These are phyloP conservation scores for Pulveroboletus ravenelii DNA, from an alignment of 768 basidiomycete species.

Conservation along the genomic window DNA sequence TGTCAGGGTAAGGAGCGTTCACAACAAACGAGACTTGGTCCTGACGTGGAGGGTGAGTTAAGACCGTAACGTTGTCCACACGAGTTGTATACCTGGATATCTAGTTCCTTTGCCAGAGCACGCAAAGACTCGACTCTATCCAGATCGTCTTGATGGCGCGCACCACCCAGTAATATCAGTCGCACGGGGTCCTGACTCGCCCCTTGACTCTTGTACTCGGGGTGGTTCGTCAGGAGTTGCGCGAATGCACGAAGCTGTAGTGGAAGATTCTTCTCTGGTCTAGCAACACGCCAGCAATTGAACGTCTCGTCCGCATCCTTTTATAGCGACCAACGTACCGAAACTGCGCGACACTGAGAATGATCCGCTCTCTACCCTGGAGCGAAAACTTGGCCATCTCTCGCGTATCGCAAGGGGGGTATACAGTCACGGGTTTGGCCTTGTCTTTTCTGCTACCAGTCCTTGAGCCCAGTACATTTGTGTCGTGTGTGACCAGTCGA, in stretches of 20 bases:
- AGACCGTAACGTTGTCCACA: background rate
- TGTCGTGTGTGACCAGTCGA: no score
- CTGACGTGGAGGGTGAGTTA: conserved; percentile 35
- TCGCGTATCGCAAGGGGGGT: conserved; percentile 87
- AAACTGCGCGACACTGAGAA: conserved; percentile 92
- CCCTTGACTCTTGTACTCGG: conserved; percentile 42
- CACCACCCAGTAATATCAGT: conserved; percentile 80
- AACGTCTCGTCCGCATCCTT: background rate
- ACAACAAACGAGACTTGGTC: conserved; percentile 70
- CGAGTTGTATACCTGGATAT: conserved; percentile 50
- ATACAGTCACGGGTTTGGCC: conserved; percentile 49
- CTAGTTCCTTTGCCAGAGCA: conserved; percentile 54
- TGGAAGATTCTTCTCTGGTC: conserved; percentile 92
- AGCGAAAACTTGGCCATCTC: conserved; percentile 59
- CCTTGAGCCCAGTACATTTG: background rate
- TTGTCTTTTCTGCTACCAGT: background rate
- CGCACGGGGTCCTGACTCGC: conserved; percentile 34
- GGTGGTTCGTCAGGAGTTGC: conserved; percentile 51
- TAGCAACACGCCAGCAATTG: conserved; percentile 23
- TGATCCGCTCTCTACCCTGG: conserved; percentile 51
- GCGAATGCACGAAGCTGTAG: conserved; percentile 72
- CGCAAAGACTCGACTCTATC: conserved; percentile 60
- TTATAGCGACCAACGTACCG: conserved; percentile 44
- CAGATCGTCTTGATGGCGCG: conserved; percentile 73
- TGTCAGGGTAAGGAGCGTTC: conserved; percentile 72